A percentile compares a stretch with the other conserved stretches of the same genome.
Conservation (phyloP, 176 grass and related monocot genomes). For the Carex littledalei region DNA sequence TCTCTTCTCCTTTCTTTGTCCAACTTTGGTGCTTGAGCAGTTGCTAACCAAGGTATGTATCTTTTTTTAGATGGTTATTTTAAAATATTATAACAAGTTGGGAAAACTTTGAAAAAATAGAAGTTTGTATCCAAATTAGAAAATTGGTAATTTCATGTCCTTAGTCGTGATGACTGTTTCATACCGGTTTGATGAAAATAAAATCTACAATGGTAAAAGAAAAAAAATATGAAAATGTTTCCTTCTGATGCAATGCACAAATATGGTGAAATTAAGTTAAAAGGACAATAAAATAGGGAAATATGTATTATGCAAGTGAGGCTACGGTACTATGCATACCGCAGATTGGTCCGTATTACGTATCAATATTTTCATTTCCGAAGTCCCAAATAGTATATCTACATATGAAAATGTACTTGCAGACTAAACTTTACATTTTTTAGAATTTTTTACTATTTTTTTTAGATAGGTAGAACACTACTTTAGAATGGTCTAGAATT, state of each 20-base stretch:
- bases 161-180: not conserved
- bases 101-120: not conserved
- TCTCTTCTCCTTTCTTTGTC: constrained; percentile 7
- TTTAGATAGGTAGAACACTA: too few relatives aligned
- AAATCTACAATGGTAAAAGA: not conserved
- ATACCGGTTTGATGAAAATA: not conserved
- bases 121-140: not conserved
- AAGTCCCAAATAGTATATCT: too few relatives aligned
- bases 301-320: too few relatives aligned
- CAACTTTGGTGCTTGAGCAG: constrained; percentile 5
- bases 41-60: constrained; percentile 20
- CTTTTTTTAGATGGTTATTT: not conserved
- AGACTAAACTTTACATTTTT: too few relatives aligned
- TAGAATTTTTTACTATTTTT: too few relatives aligned
- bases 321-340: too few relatives aligned
- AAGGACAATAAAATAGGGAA: not conserved
- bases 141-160: not conserved
- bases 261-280: not conserved
- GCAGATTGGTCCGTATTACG: too few relatives aligned
- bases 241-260: not conserved
- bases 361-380: too few relatives aligned
- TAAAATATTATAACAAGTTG: not conserved
- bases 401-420: too few relatives aligned
- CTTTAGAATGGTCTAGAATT: too few relatives aligned
- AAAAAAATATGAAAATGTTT: not conserved